Base-by-base conservation (phyloP, 2,329 filamentous ascomycete species). In the Colletotrichum limetticola region DNA sequence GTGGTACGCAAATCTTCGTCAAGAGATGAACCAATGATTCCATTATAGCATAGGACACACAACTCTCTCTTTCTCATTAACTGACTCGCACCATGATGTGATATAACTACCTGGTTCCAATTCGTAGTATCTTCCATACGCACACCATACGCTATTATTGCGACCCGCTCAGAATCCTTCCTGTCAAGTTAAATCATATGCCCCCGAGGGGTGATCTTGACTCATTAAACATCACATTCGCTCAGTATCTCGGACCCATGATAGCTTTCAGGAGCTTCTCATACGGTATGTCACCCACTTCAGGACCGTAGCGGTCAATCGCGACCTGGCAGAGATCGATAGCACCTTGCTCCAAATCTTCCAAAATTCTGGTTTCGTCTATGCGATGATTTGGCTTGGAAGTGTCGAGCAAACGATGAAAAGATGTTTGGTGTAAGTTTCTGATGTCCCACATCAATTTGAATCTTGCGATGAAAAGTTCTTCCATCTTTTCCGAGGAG, bases 231-330 rank as follows among this genome's bases (percentile, higher is more conserved):
- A 30, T 42, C 19, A 28, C 24, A 65, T 9, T 46, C 5, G n/a
- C 22, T 46, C 16, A 57, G 16, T 56, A 22, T 28, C 16, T 11
- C 22, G 16, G 52, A 22, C n/a, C 28, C 24, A 26, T 66, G 12
- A 70, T 70, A 30, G 62, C 53, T n/a, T 16, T 42, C 30, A 59
- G 19, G 19, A 71, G 42, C 32, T 71, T 71, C 32, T 46, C 56
- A 26, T 49, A 60, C 16, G 68, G 68, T 37, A 71, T 35, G 35
- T 71, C 26, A 14, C 24, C 28, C 9, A 66, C 32, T 9, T 32
- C 56, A 7, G 64, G 32, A 19, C 68, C 68, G 4, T 71, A 24
- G 5, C 56, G 30, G 24, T 66, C 56, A 12, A 71, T 49, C 7
- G 68, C 68, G n/a, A 12, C 56, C 24, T 60, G 63, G 26, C 42